phyloP scores from a whole-genome alignment of 768 basidiomycete genomes.

The Leccinum disarticulatum region DNA sequence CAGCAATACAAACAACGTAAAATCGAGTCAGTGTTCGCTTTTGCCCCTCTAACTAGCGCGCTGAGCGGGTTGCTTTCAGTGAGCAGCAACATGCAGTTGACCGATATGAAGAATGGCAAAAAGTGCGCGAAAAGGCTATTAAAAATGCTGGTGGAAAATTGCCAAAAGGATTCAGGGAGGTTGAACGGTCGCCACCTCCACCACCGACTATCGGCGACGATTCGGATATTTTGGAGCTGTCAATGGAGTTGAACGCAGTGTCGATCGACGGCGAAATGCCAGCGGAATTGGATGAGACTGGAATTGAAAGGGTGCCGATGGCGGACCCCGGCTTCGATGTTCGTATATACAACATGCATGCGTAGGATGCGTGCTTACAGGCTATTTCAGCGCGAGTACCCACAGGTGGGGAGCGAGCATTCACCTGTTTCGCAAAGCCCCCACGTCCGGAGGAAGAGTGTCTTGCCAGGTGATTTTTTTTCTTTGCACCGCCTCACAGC shows the following conservation, averaged over 20 bases:
- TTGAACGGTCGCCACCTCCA: conserved; percentile 72
- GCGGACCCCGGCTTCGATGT: conserved; percentile 89
- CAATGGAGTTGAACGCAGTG: conserved; percentile 84
- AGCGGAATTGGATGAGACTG: conserved; percentile 73
- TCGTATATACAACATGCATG: conserved; percentile 38
- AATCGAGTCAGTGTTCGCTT: conserved; percentile 61
- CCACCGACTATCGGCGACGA: conserved; percentile 79
- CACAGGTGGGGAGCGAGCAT: conserved; percentile 63
- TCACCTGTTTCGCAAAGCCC: conserved; percentile 59
- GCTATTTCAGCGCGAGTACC: conserved; percentile 56
- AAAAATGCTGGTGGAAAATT: conserved; percentile 69
- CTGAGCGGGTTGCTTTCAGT: conserved; percentile 40
- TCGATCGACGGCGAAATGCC: conserved; percentile 67
- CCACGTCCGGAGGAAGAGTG: conserved; percentile 93
- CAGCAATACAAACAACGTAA: conserved; percentile 89
- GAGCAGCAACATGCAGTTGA: conserved; percentile 84
- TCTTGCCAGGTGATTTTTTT: conserved; percentile 69
- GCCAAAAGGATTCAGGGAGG: conserved; percentile 68
- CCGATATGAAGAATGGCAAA: conserved; percentile 90
- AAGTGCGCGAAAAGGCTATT: conserved; percentile 73
- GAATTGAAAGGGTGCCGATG: conserved; percentile 87
- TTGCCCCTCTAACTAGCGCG: not conserved
- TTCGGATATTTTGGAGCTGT: conserved; percentile 81
- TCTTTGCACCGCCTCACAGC: conserved; percentile 1
- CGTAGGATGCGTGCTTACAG: conserved; percentile 19